Conservation (phyloP, 2,329 filamentous ascomycete genomes). For the Corynespora cassiicola region DNA sequence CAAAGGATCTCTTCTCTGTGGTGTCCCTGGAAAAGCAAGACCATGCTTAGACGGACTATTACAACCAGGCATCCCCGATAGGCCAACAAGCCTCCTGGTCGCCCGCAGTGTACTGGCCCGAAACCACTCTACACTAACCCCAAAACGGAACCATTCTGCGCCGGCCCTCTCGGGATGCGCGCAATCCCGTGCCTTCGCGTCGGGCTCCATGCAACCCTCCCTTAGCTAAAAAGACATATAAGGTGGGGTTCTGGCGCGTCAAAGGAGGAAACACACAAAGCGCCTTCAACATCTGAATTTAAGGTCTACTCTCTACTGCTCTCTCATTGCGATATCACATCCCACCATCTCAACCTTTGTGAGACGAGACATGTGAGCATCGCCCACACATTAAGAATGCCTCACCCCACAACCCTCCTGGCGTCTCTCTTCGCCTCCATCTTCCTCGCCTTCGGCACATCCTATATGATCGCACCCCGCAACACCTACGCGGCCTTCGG, state of each 20-base stretch:
- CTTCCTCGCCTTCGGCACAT: slow-evolving; percentile 47
- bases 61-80: too few species aligned
- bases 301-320: neutral
- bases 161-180: slow-evolving; percentile 1
- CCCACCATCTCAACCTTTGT: slow-evolving; percentile 18
- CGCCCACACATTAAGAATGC: neutral
- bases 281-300: neutral
- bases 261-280: too few species aligned
- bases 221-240: too few species aligned
- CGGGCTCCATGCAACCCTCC: slow-evolving; percentile 1
- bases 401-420: slow-evolving; percentile 1
- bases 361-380: neutral
- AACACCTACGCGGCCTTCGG: slow-evolving; percentile 48
- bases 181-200: slow-evolving; percentile 11
- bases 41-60: too few species aligned
- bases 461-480: slow-evolving; percentile 47
- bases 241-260: neutral
- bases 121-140: neutral
- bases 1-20: too few species aligned
- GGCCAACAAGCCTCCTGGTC: too few species aligned
- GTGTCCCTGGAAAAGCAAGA: too few species aligned
- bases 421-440: slow-evolving; percentile 28
- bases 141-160: slow-evolving; percentile 1
- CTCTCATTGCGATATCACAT: neutral
- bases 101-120: too few species aligned